These are phyloP conservation scores for Epithele typhae DNA, from an alignment of 768 basidiomycete genomes.

Conservation along the genomic window DNA sequence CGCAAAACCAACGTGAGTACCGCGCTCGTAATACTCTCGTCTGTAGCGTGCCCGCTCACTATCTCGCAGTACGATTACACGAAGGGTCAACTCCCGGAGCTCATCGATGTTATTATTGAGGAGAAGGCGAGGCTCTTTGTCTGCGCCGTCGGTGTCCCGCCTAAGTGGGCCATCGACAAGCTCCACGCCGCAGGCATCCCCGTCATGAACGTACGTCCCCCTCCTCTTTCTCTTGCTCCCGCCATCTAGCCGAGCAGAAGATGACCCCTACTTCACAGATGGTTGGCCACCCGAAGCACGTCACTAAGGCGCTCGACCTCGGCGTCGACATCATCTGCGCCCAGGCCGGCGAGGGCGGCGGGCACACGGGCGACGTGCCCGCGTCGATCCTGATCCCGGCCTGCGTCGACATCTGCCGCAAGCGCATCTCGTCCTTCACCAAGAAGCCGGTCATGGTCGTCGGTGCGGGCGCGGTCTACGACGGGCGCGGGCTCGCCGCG, in stretches of 20 bases:
- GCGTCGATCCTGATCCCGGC: slow-evolving; percentile 88
- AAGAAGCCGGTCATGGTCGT: slow-evolving; percentile 83
- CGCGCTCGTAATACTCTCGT: too few relatives aligned
- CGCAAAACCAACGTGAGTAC: slow-evolving; percentile 80
- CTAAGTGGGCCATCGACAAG: slow-evolving; percentile 71
- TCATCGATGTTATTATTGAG: slow-evolving; percentile 89
- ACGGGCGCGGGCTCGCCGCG: slow-evolving; percentile 83
- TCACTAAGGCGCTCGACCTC: slow-evolving; percentile 69
- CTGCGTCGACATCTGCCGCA: slow-evolving; percentile 80
- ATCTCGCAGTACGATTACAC: slow-evolving; percentile 78
- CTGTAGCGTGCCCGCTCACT: slow-evolving; percentile 4
- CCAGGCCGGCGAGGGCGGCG: slow-evolving; percentile 87
- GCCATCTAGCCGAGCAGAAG: too few relatives aligned
- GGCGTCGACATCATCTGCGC: slow-evolving; percentile 94
- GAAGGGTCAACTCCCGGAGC: slow-evolving; percentile 75
- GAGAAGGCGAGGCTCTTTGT: slow-evolving; percentile 88
- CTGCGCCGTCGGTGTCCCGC: slow-evolving; percentile 86
- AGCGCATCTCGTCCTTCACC: slow-evolving; percentile 72
- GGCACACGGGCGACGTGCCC: slow-evolving; percentile 76
- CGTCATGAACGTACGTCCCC: slow-evolving; percentile 69
- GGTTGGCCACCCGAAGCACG: slow-evolving; percentile 95
- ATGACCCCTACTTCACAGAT: too few relatives aligned
- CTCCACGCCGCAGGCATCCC: slow-evolving; percentile 83
- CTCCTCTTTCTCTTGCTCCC: too few relatives aligned
- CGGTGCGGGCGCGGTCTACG: slow-evolving; percentile 89